Evolutionary conservation across 2,329 filamentous ascomycete species (phyloP).

Genomic region (Colletotrichum ledebouriae): DNA sequence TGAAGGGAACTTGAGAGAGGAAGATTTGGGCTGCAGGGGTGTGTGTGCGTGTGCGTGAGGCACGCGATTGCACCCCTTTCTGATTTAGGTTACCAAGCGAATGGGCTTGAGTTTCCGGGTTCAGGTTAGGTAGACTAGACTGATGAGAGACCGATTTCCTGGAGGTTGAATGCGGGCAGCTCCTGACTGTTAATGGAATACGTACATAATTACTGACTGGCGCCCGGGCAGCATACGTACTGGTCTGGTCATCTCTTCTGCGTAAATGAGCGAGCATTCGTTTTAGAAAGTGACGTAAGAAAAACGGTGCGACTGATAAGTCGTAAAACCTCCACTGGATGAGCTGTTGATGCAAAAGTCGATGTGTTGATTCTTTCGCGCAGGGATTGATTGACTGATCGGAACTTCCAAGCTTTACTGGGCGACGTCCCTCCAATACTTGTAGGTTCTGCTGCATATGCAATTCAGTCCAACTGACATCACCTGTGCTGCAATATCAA

Average conservation of each 20-base stretch:
- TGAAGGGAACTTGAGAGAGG: conserved; percentile 14
- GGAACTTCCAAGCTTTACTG: not conserved
- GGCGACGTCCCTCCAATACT: not conserved
- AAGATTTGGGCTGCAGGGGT: conserved; percentile 40
- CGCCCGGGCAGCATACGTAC: no score
- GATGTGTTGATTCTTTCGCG: not conserved
- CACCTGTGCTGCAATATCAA: not conserved
- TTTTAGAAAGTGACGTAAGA: no score
- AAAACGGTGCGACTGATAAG: no score
- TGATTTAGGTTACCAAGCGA: conserved; percentile 11
- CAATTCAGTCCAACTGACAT: not conserved
- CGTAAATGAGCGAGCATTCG: no score
- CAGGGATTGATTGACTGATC: not conserved
- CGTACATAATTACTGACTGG: not conserved
- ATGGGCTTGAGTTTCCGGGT: conserved; percentile 11
- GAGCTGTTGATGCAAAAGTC: no score
- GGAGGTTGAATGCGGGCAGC: not conserved
- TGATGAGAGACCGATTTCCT: not conserved
- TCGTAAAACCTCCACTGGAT: no score
- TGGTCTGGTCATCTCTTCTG: no score
- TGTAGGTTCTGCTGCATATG: not conserved
- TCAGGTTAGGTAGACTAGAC: not conserved
- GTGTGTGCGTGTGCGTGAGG: not conserved
- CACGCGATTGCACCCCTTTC: conserved; percentile 13
- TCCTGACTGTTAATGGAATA: not conserved